A percentile compares a stretch with the other conserved stretches of the same genome.
phyloP scores from a whole-genome alignment of 441 rosid genomes.

The Bruguiera hainesii region DNA sequence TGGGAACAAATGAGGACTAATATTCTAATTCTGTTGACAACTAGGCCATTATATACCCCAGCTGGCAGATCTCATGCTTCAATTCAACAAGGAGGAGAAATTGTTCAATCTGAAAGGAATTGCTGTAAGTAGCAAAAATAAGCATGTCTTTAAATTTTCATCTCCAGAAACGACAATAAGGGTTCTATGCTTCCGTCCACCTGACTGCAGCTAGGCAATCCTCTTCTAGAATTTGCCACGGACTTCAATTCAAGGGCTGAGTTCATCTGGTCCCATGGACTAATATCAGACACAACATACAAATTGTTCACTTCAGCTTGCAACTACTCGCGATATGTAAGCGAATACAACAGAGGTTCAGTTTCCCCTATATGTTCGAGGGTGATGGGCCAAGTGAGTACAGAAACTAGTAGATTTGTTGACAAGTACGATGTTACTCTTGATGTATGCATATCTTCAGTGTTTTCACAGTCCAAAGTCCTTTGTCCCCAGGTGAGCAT shows the following conservation, averaged over 20 bases:
- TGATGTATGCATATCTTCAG: constrained; percentile 88
- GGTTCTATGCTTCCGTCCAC: background rate
- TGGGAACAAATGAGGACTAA: constrained; percentile 2
- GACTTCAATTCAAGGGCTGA: constrained; percentile 95
- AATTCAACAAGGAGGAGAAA: constrained; percentile 67
- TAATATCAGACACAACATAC: constrained; percentile 82
- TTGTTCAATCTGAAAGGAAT: constrained; percentile 86
- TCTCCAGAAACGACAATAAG: background rate
- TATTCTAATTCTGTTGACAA: constrained; percentile 9
- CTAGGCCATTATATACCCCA: constrained; percentile 96
- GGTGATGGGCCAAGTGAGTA: constrained; percentile 80
- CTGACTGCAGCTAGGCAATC: constrained; percentile 77
- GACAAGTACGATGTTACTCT: constrained; percentile 97
- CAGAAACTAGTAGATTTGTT: constrained; percentile 88
- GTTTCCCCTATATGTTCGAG: constrained; percentile 74
- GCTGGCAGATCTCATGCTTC: constrained; percentile 77
- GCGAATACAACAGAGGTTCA: constrained; percentile 77
- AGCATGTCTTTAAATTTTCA: background rate
- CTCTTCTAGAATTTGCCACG: constrained; percentile 74
- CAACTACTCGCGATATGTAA: constrained; percentile 85
- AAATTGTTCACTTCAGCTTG: constrained; percentile 81
- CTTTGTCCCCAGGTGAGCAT: constrained; percentile 61
- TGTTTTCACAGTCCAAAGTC: constrained; percentile 72
- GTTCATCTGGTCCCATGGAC: constrained; percentile 95
- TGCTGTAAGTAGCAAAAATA: constrained; percentile 59